These are phyloP conservation scores for Microbotryum saponariae DNA, from an alignment of 1,284 basidiomycete genomes.

Conservation along the genomic window DNA sequence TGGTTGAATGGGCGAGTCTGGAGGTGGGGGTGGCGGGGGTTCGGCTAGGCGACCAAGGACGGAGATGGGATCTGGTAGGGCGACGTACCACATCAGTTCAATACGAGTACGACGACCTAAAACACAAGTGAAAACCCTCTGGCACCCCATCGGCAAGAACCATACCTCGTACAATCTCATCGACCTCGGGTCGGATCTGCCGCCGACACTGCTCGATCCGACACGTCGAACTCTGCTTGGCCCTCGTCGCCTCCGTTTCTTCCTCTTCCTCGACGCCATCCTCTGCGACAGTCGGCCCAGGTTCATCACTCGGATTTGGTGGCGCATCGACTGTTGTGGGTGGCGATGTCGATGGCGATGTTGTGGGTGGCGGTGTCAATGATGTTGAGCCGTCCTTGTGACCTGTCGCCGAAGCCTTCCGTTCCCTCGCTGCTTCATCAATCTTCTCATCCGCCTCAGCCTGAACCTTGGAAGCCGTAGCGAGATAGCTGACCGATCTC, in stretches of 20 bases:
- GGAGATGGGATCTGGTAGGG: conserved; percentile 25
- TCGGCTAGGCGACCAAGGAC: conserved; percentile 19
- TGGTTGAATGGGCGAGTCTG: background rate
- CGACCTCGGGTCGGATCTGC: conserved; percentile 55
- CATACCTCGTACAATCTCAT: conserved; percentile 64
- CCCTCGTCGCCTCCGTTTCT: background rate
- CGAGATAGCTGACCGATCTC: conserved; percentile 17
- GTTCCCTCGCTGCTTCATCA: background rate
- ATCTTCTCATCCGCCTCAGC: conserved; percentile 9
- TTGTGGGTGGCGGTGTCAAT: background rate
- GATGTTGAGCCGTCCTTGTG: background rate
- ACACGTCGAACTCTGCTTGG: background rate
- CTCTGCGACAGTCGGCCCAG: background rate
- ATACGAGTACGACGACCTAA: too few relatives aligned
- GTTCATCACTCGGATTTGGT: too few relatives aligned
- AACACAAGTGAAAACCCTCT: background rate
- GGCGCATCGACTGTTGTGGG: too few relatives aligned
- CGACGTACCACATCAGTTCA: background rate
- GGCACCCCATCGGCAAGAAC: background rate
- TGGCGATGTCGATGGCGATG: too few relatives aligned
- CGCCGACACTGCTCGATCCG: conserved; percentile 46
- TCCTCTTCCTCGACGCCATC: background rate
- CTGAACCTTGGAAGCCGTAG: conserved; percentile 6
- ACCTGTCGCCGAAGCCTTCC: background rate
- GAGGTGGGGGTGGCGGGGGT: conserved; percentile 5